Conservation (phyloP, 345 rosid genomes). For the Camelina sativa region DNA sequence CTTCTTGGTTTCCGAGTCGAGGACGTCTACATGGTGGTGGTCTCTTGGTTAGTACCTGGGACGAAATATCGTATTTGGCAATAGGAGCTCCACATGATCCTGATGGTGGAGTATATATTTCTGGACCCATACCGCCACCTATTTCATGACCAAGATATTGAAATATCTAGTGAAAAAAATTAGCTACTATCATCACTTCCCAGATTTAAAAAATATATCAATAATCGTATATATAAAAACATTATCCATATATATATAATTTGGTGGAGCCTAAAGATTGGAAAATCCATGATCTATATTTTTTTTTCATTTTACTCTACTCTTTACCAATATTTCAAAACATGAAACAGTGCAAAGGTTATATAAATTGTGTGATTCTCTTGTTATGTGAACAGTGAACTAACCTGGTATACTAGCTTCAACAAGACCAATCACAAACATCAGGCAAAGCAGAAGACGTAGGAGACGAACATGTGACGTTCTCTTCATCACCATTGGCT, state of each 20-base stretch:
- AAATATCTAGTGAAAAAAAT: background rate
- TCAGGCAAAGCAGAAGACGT: background rate
- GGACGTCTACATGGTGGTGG: slow-evolving; percentile 33
- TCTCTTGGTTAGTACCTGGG: slow-evolving; percentile 19
- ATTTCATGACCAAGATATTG: background rate
- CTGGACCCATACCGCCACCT: slow-evolving; percentile 29
- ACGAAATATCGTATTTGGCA: background rate
- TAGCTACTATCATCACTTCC: background rate
- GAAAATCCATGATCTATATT: too few relatives aligned
- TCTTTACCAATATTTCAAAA: background rate
- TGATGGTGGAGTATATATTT: slow-evolving; percentile 31
- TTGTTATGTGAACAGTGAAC: background rate
- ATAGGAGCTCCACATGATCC: slow-evolving; percentile 32
- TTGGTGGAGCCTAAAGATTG: background rate
- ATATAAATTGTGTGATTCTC: background rate
- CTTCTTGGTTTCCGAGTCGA: slow-evolving; percentile 8
- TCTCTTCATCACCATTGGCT: background rate
- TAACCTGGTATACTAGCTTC: background rate
- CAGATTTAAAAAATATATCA: too few relatives aligned
- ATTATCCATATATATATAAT: background rate
- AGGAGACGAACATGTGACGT: background rate
- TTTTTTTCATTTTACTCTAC: slow-evolving; percentile 12
- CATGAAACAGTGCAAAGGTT: background rate
- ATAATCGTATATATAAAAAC: too few relatives aligned
- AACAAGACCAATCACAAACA: background rate